Percentiles rank a stretch among this genome's conserved stretches.
These are phyloP conservation scores for Cercophora scortea DNA, from an alignment of 495 filamentous ascomycete genomes.

Conservation along the genomic window DNA sequence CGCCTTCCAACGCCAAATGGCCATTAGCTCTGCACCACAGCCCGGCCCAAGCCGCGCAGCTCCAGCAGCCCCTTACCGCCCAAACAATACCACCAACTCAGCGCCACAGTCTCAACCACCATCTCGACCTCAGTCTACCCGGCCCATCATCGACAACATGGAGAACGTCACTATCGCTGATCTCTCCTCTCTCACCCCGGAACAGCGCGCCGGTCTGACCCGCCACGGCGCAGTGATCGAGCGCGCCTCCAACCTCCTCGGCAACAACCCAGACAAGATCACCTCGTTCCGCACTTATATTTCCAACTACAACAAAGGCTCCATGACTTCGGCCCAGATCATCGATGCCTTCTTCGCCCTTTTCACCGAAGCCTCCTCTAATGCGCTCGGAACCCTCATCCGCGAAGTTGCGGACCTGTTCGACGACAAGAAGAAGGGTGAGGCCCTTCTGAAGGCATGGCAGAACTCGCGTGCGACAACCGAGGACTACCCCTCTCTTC, in stretches of 20 bases:
- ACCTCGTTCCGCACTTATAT: constrained; percentile 68
- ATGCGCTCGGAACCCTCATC: constrained; percentile 79
- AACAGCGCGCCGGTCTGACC: constrained; percentile 71
- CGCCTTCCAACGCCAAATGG: constrained; percentile 88
- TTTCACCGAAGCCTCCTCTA: constrained; percentile 66
- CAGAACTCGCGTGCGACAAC: constrained; percentile 91
- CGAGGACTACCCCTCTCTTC: constrained; percentile 90
- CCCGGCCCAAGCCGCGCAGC: constrained; percentile 35
- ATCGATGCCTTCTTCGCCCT: constrained; percentile 74
- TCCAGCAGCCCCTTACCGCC: constrained; percentile 36
- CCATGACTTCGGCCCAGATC: constrained; percentile 61
- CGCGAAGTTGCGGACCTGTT: constrained; percentile 92
- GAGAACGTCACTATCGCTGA: constrained; percentile 32
- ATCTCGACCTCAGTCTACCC: constrained; percentile 14
- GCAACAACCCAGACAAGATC: constrained; percentile 64
- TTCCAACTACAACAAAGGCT: constrained; percentile 61
- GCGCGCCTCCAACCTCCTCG: constrained; percentile 70
- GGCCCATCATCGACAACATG: constrained; percentile 30
- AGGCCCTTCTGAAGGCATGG: constrained; percentile 71
- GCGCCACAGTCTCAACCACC: constrained; percentile 11
- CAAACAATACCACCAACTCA: constrained; percentile 56
- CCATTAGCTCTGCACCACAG: constrained; percentile 71
- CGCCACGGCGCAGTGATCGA: constrained; percentile 77
- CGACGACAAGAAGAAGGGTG: constrained; percentile 68
- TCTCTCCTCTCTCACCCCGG: constrained; percentile 46